phyloP scores from a whole-genome alignment of 257 asterid genomes.

The Datura wrightii region DNA sequence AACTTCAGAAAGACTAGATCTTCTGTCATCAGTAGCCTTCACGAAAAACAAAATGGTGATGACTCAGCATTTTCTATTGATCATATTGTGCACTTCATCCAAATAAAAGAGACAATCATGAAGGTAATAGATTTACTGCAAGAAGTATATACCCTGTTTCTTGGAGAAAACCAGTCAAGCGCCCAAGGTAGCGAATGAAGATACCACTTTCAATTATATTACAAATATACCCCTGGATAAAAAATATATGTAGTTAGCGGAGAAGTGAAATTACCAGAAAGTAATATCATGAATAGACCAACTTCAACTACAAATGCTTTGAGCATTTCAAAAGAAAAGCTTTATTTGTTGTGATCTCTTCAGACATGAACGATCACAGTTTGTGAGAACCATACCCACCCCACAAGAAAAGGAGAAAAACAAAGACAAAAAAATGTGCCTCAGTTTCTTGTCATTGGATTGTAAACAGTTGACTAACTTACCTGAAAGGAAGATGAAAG shows the following conservation, averaged over 20 bases:
- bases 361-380: not conserved
- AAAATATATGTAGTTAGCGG: not conserved
- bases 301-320: constrained; percentile 25
- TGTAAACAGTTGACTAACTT: constrained; percentile 6
- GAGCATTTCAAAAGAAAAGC: not conserved
- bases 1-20: constrained; percentile 68
- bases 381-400: not conserved
- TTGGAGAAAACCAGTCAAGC: constrained; percentile 98
- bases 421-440: not conserved
- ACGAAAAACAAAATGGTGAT: constrained; percentile 29
- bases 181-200: constrained; percentile 93
- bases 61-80: constrained; percentile 13
- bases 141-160: constrained; percentile 66
- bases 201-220: constrained; percentile 91
- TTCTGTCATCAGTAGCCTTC: constrained; percentile 86
- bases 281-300: not conserved
- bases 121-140: not conserved
- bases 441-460: constrained; percentile 6
- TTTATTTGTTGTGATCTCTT: constrained; percentile 8
- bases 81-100: not conserved
- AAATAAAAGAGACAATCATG: constrained; percentile 24
- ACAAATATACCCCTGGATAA: constrained; percentile 89
- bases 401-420: not conserved
- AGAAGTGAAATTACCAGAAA: constrained; percentile 18
- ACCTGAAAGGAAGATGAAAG: constrained; percentile 21